Percentiles rank a stretch among this genome's conserved stretches.
These are phyloP conservation scores for Kurtzmaniella quercitrusa DNA, from an alignment of 1,139 yeast genomes.

Conservation along the genomic window DNA sequence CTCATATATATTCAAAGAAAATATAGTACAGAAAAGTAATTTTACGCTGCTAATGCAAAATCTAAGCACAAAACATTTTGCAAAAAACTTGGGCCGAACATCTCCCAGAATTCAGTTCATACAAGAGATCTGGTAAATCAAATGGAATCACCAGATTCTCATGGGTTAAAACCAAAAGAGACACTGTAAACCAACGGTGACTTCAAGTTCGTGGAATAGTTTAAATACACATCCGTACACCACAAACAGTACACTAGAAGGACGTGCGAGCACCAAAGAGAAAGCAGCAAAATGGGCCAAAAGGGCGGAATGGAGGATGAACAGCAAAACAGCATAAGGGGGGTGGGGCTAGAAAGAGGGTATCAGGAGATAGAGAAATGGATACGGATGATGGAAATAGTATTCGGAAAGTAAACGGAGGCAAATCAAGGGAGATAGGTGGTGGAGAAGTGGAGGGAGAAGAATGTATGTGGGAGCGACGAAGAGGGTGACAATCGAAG, in stretches of 20 bases:
- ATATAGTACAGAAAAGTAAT: slow-evolving; percentile 50
- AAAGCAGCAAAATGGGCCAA: neutral
- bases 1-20: slow-evolving; percentile 54
- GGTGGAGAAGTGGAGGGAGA: neutral
- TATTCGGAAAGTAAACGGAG: neutral
- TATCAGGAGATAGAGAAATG: neutral
- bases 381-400: neutral
- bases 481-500: too few relatives aligned
- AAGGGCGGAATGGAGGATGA: neutral
- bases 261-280: neutral
- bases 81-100: too few relatives aligned
- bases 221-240: slow-evolving; percentile 48
- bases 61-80: too few relatives aligned
- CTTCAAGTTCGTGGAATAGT: slow-evolving; percentile 38
- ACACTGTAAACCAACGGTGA: neutral
- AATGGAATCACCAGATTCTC: too few relatives aligned
- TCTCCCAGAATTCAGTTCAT: too few relatives aligned
- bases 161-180: too few relatives aligned
- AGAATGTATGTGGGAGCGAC: neutral
- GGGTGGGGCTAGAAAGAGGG: neutral
- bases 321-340: neutral
- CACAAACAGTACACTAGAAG: slow-evolving; percentile 45
- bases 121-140: too few relatives aligned
- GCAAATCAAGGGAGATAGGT: neutral
- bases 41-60: too few relatives aligned